Evolutionary conservation across 805 yeast genomes (phyloP), one percentile per base, ranked within the genome.

Genomic region (Saccharomycopsis javanensis): DNA sequence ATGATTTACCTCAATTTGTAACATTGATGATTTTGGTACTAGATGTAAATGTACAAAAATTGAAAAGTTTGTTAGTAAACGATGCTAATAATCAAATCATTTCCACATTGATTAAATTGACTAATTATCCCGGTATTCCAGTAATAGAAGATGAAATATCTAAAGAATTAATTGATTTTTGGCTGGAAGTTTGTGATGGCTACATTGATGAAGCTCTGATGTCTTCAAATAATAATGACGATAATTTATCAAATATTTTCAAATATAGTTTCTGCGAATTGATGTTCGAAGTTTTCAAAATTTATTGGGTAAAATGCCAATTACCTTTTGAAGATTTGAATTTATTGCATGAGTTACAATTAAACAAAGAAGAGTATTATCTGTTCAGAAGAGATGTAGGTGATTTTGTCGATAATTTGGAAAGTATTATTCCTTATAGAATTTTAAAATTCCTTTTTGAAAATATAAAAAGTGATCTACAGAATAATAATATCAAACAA

Each of bases 381-480:
- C 76, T 81, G 27, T 92, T 81, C 68, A 77, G 97, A 63, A 71
- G 80, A 33, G 92, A 86, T 60, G 85, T 86, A 8, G 79, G 85
- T 0, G 98, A 94, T 63, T 74, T 91, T 38, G 79, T 88, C 61
- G 94, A 89, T 56, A 74, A 81, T 0, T 69, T 85, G 1, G 88
- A 85, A 72, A 79, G 89, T 0, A 72, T 87, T 4, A 73, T 88
- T 37, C 88, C 86, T 38, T 56, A 68, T 0, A 70, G 75, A 1
- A 67, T 88, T 37, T 79, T 79, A 61, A 71, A 72, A 4, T 73
- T 69, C 20, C 67, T 87, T 30, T 63, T 72, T 1, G 63, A 65
- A 6, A 72, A 72, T 34, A 68, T 80, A 1, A 57, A 68, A 4
- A 57, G 63, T 0, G 66, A 67, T 34, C 54, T 71, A 3, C 61